A percentile compares a stretch with the other conserved stretches of the same genome.
phyloP scores from a whole-genome alignment of 208 protist genomes.

The Phytomonas sp. region DNA sequence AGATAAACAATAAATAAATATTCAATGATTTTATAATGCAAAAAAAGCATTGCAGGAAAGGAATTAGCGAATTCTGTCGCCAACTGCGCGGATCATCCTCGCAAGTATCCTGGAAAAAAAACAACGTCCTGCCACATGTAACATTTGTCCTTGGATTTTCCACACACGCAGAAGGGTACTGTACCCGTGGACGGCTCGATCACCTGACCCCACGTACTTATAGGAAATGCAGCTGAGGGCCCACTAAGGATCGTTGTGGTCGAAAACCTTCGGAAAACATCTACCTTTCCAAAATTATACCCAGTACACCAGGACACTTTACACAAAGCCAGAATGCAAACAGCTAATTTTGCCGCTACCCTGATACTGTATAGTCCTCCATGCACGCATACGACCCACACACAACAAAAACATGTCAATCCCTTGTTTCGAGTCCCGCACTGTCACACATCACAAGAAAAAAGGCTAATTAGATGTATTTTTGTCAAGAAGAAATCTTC shows the following conservation, averaged over 20 bases:
- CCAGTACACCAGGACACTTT: too few relatives aligned
- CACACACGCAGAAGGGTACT: background rate
- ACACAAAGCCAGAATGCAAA: too few relatives aligned
- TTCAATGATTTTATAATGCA: too few relatives aligned
- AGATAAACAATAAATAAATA: background rate
- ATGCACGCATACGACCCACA: too few relatives aligned
- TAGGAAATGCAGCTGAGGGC: background rate
- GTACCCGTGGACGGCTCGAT: background rate
- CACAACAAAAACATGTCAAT: too few relatives aligned
- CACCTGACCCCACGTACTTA: background rate
- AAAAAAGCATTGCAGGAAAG: too few relatives aligned
- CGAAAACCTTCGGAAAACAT: background rate
- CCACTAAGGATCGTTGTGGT: background rate
- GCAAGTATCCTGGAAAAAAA: background rate
- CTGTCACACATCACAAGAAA: too few relatives aligned
- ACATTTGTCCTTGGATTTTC: background rate
- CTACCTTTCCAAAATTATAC: too few relatives aligned
- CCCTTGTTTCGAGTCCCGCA: too few relatives aligned
- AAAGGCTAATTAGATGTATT: too few relatives aligned
- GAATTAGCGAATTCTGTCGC: background rate
- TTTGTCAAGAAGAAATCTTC: conserved; percentile 23
- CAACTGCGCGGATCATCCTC: background rate
- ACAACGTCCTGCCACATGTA: background rate
- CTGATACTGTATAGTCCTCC: too few relatives aligned
- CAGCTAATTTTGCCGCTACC: too few relatives aligned